Base-by-base conservation (phyloP, 164 flowering plant genomes). In the Sedum album region DNA sequence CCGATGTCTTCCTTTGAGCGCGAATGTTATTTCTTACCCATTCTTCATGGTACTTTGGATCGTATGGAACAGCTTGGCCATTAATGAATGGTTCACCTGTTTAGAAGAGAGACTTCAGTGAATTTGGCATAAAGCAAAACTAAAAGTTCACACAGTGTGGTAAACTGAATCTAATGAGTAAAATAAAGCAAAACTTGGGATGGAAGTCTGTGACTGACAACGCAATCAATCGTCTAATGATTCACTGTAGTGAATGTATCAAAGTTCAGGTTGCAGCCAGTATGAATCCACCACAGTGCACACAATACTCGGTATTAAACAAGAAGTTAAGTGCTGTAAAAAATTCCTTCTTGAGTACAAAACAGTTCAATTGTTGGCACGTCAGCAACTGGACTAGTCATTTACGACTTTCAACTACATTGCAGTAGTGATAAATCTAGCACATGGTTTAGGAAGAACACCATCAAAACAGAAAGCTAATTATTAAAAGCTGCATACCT, bases 11-110 rank as follows among this genome's bases (percentile, higher is more conserved):
- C 69, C 82, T 87, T 39, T 73, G 80, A 5, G 91, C 93, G 20
- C 81, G 71, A 10, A 73, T 69, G 72, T 84, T 85, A 75, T 84
- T 87, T 64, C 87, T 84, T 21, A 85, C 74, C 89, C 89, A 87
- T 65, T 90, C 95, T 74, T 84, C 97, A 63, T 88, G 94, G 70
- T 87, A 88, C 74, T 90, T 84, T 10, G 91, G 90, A 41, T 88
- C 96, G 77, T 88, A 90, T n/a, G n/a, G n/a, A n/a, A n/a, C n/a
- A n/a, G n/a, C n/a, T n/a, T n/a, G n/a, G n/a, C n/a, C n/a, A n/a
- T n/a, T n/a, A n/a, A n/a, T n/a, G n/a, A n/a, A n/a, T n/a, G n/a
- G n/a, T n/a, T n/a, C n/a, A n/a, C n/a, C n/a, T n/a, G n/a, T n/a
- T n/a, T n/a, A n/a, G n/a, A n/a, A n/a, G n/a, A n/a, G n/a, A n/a